A percentile compares a stretch with the other conserved stretches of the same genome.
Conservation (phyloP, 768 basidiomycete genomes). For the Hebeloma cylindrosporum region DNA sequence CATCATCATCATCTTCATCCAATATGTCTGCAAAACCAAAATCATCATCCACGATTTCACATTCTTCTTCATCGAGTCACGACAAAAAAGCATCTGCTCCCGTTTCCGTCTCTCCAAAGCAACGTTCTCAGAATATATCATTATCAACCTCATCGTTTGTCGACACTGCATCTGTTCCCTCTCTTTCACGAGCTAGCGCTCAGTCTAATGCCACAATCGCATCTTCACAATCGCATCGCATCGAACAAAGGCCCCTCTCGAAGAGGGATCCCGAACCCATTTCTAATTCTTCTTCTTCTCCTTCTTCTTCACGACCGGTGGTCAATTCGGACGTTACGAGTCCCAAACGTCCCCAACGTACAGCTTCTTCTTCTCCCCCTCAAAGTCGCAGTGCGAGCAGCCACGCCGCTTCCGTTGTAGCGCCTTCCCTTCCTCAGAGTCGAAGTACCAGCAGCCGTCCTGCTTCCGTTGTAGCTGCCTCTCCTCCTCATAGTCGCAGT, state of each 20-base stretch:
- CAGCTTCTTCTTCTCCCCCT: neutral
- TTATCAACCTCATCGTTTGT: conserved; percentile 17
- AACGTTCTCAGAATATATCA: conserved; percentile 19
- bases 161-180: conserved; percentile 1
- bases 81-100: conserved; percentile 15
- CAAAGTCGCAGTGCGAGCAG: too few relatives aligned
- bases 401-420: neutral
- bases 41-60: conserved; percentile 9
- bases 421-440: neutral
- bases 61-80: conserved; percentile 6
- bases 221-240: conserved; percentile 9
- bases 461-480: neutral
- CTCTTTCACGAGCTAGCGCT: conserved; percentile 13
- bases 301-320: conserved; percentile 13
- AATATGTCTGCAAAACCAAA: conserved; percentile 5
- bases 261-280: conserved; percentile 18
- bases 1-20: conserved; percentile 13
- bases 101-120: conserved; percentile 12
- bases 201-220: conserved; percentile 10
- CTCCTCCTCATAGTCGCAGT: neutral
- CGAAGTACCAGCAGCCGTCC: neutral
- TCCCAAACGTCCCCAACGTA: conserved; percentile 12
- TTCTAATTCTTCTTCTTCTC: conserved; percentile 10
- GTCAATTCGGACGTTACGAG: conserved; percentile 13
- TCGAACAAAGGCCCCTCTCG: conserved; percentile 19